Base-by-base conservation (phyloP, 1,139 yeast genomes). In the Komagataea norvegica region DNA sequence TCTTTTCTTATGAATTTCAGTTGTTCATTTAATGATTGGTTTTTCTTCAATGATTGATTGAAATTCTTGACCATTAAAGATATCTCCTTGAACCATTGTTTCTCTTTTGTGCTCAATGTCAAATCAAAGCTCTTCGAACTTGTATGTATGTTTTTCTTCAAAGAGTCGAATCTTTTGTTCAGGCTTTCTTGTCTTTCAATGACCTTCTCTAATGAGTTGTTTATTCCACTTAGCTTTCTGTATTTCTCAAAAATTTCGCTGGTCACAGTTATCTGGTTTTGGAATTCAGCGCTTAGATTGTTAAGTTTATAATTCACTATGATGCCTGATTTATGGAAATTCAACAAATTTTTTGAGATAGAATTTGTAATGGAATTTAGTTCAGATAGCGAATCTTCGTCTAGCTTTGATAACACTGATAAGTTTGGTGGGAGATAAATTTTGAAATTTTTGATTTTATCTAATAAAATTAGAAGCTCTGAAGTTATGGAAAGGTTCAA, bases 1-100 rank as follows among this genome's bases (percentile, higher is more conserved):
- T 43, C 54, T 16, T 33, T 31, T 25, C 43, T 47, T 22, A 59
- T 44, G 25, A 39, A 47, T 3, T 38, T 33, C 4, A 60, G 34
- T 22, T 56, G 58, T 16, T 55, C 54, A 13, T 42, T 34, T 18
- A 56, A 29, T 1, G 41, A 35, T 16, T 41, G 40, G 29, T 45
- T 55, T 28, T 45, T 47, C 14, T 47, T 46, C 1, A 60, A 60
- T 24, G 50, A 52, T 11, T 47, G 45, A 46, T 63, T 64, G 49
- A 61, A 63, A 10, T 44, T 42, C 3, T 49, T 22, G 1, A 58
- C 58, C 28, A 56, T 57, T 14, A 59, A 53, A 33, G 59, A 60
- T 11, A 72, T 55, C 46, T 70, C 77, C 19, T 52, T 59, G 44
- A 67, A 62, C 76, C 77, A 73, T 24, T 51, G 55, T 43, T 58